Evolutionary conservation across 331 rosid genomes (phyloP).

Genomic region (Pyrus hybrid): DNA sequence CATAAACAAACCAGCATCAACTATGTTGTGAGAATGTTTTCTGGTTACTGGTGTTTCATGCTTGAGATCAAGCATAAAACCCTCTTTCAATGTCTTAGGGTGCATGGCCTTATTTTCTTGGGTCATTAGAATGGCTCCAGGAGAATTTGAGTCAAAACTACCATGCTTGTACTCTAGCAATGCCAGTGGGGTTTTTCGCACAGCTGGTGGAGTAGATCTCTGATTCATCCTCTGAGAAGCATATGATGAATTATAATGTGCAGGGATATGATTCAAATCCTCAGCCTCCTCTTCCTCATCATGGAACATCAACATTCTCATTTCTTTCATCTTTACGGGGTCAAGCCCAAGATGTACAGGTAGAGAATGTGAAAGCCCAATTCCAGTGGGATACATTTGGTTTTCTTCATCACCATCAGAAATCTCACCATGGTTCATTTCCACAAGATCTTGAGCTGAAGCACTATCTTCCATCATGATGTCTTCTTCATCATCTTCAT

Average conservation of each 20-base stretch:
- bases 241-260: conserved; percentile 28
- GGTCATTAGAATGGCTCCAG: conserved; percentile 73
- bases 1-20: conserved; percentile 95
- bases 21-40: conserved; percentile 55
- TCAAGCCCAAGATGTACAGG: conserved; percentile 97
- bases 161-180: conserved; percentile 78
- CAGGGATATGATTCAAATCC: conserved; percentile 25
- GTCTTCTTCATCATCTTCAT: conserved; percentile 82
- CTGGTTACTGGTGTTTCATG: conserved; percentile 61
- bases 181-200: conserved; percentile 77
- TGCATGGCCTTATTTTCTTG: conserved; percentile 64
- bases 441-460: conserved; percentile 28
- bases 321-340: conserved; percentile 82
- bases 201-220: conserved; percentile 46
- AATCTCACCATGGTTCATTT: conserved; percentile 33
- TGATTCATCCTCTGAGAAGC: conserved; percentile 37
- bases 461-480: conserved; percentile 49
- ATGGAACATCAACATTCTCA: conserved; percentile 85
- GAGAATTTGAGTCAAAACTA: conserved; percentile 57
- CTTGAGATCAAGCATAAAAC: conserved; percentile 67
- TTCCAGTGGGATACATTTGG: conserved; percentile 28
- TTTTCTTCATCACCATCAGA: conserved; percentile 48
- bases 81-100: conserved; percentile 51
- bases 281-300: conserved; percentile 45
- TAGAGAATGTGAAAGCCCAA: conserved; percentile 78